phyloP scores from a whole-genome alignment of 2,329 filamentous ascomycete species.

The Aspergillus sp. region DNA sequence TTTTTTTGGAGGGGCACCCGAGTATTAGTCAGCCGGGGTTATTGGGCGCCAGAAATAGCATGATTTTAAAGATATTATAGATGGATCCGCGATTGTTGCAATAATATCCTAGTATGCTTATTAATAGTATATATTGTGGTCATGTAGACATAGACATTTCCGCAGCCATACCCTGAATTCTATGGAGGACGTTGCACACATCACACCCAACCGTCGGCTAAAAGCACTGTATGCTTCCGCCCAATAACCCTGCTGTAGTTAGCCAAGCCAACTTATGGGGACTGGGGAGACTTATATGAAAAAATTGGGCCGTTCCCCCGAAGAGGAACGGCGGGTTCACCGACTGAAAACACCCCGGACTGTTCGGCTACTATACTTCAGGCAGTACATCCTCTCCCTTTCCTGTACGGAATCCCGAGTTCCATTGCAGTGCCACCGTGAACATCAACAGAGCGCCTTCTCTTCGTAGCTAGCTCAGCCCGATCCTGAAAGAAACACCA shows the following conservation, averaged over 20 bases:
- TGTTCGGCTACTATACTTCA: not conserved
- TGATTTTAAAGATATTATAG: not conserved
- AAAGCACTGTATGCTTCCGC: not conserved
- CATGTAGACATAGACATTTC: not conserved
- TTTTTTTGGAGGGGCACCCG: constrained; percentile 27
- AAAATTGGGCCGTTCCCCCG: constrained; percentile 12
- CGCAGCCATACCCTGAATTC: not conserved
- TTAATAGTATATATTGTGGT: not conserved
- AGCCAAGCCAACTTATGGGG: constrained; percentile 1
- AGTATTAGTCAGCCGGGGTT: constrained; percentile 22
- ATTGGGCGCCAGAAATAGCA: not conserved
- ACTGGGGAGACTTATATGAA: constrained; percentile 16
- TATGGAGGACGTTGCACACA: not conserved
- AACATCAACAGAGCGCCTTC: constrained; percentile 15
- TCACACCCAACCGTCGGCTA: not conserved
- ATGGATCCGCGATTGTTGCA: not conserved
- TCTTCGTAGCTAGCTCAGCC: constrained; percentile 19
- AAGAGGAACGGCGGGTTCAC: constrained; percentile 15
- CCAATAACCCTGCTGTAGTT: constrained; percentile 7
- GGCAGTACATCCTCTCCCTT: not conserved
- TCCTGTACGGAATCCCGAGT: not conserved
- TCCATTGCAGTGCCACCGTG: constrained; percentile 11
- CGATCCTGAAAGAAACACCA: constrained; percentile 12
- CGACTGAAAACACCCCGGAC: not conserved
- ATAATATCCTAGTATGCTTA: not conserved